These are phyloP conservation scores for Peniophora sp. DNA, from an alignment of 1,284 basidiomycete species.

Conservation along the genomic window DNA sequence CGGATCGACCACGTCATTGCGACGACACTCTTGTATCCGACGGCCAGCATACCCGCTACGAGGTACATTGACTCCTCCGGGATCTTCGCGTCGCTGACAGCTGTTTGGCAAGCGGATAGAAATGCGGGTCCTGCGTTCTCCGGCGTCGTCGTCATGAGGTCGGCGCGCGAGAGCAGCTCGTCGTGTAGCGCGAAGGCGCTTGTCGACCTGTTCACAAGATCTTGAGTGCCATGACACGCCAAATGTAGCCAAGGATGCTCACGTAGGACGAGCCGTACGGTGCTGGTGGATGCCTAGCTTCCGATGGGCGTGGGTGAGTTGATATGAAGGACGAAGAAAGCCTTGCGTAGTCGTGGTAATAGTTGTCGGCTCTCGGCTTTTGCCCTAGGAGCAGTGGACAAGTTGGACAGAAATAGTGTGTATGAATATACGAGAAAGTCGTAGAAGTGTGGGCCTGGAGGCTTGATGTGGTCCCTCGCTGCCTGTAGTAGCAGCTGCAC, in stretches of 20 bases:
- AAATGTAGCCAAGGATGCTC: neutral
- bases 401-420: too few species aligned
- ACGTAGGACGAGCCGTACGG: too few species aligned
- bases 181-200: neutral
- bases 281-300: too few species aligned
- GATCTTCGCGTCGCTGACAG: neutral
- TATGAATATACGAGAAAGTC: too few species aligned
- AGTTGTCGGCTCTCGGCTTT: too few species aligned
- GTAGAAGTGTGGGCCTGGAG: too few species aligned
- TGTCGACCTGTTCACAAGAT: neutral
- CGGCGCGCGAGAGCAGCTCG: neutral
- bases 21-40: conserved; percentile 14
- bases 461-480: too few species aligned
- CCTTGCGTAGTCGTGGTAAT: too few species aligned
- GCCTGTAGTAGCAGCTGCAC: too few species aligned
- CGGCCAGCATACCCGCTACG: conserved; percentile 16
- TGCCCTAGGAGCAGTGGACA: too few species aligned
- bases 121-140: neutral
- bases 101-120: neutral
- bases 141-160: neutral
- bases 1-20: conserved; percentile 18
- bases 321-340: too few species aligned
- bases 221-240: neutral
- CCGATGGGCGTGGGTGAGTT: too few species aligned
- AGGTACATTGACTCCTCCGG: conserved; percentile 16